A percentile compares a stretch with the other conserved stretches of the same genome.
phyloP scores from a whole-genome alignment of 768 basidiomycete species.

The Calocera viscosa region DNA sequence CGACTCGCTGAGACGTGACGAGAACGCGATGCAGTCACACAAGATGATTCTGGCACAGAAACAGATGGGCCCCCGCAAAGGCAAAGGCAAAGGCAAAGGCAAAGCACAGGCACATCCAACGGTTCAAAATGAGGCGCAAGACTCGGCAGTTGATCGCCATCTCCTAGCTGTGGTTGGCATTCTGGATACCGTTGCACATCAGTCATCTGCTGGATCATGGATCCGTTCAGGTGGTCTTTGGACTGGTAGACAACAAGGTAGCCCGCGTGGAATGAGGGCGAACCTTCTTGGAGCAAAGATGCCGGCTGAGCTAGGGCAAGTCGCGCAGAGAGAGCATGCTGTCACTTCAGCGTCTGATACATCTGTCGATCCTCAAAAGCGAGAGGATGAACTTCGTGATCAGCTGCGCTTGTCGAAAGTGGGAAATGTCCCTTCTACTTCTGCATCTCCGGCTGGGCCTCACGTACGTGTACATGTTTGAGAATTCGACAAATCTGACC shows the following conservation, averaged over 20 bases:
- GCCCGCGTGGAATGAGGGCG: not conserved
- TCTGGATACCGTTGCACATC: conserved; percentile 10
- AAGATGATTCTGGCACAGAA: too few relatives aligned
- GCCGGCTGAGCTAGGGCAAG: not conserved
- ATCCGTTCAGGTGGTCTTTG: conserved; percentile 13
- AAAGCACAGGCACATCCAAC: not conserved
- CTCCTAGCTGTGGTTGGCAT: conserved; percentile 16
- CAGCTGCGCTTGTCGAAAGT: not conserved
- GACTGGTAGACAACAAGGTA: not conserved
- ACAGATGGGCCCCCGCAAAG: too few relatives aligned
- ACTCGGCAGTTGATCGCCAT: not conserved
- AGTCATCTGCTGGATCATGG: conserved; percentile 14
- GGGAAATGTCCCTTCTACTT: not conserved
- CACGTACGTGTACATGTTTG: not conserved
- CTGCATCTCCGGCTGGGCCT: not conserved
- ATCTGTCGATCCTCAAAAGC: not conserved
- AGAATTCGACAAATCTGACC: not conserved
- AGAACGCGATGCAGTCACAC: not conserved
- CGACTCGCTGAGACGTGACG: not conserved
- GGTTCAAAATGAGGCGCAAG: not conserved
- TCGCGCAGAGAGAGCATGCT: not conserved
- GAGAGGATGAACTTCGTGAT: not conserved
- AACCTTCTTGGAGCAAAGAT: not conserved
- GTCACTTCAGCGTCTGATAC: not conserved
- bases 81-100: not conserved